phyloP scores from a whole-genome alignment of 1,284 basidiomycete species.

The Ceratobasidium sp. region DNA sequence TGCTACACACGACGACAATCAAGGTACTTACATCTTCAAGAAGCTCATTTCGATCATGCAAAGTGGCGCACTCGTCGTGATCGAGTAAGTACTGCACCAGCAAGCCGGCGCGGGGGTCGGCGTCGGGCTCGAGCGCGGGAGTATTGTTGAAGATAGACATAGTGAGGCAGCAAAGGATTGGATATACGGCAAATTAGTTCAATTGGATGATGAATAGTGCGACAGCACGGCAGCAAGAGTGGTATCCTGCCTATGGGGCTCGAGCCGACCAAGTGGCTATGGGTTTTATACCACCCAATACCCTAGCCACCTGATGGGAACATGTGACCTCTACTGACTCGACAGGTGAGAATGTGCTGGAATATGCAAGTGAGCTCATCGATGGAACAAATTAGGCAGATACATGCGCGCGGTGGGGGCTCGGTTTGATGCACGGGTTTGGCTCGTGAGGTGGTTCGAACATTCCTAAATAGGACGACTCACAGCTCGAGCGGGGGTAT shows the following conservation, averaged over 20 bases:
- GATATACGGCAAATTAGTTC: too few relatives aligned
- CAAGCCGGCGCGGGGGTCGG: too few relatives aligned
- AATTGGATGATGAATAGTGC: too few relatives aligned
- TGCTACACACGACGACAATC: too few relatives aligned
- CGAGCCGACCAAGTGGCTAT: not conserved
- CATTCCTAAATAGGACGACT: not conserved
- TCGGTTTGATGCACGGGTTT: not conserved
- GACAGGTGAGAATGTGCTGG: not conserved
- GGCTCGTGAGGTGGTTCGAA: not conserved
- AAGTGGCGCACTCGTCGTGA: not conserved
- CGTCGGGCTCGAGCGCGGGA: too few relatives aligned
- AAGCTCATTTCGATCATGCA: not conserved
- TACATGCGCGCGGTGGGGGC: not conserved
- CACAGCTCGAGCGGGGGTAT: too few relatives aligned
- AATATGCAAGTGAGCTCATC: not conserved
- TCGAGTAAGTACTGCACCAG: too few relatives aligned
- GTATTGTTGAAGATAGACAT: too few relatives aligned
- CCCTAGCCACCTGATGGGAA: not conserved
- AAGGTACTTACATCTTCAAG: not conserved
- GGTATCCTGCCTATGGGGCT: not conserved
- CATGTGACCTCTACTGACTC: not conserved
- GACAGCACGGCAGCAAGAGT: not conserved
- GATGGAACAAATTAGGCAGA: not conserved
- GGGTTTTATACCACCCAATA: not conserved
- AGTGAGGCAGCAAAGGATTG: too few relatives aligned